Conservation (phyloP, 31 red algal species). For the Endocladia muricata region DNA sequence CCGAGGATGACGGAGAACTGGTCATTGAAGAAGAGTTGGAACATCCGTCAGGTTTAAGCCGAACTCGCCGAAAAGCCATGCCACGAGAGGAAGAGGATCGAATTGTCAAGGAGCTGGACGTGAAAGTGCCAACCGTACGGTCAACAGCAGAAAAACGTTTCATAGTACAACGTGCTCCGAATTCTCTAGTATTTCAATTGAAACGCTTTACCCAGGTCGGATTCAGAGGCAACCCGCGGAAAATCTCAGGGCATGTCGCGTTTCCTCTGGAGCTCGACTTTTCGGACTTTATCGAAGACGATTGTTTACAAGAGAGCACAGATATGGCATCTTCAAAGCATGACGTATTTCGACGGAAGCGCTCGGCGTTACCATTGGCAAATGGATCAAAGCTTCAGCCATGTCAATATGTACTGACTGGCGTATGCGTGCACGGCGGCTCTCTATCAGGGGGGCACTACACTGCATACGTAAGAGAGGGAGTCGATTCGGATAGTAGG, state of each 20-base stretch:
- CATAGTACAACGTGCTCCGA: constrained; percentile 32
- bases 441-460: constrained; percentile 84
- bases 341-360: constrained; percentile 19
- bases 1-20: constrained; percentile 47
- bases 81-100: constrained; percentile 29
- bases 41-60: background rate
- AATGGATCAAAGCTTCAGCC: background rate
- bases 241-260: constrained; percentile 67
- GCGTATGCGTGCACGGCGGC: constrained; percentile 77
- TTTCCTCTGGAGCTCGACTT: constrained; percentile 75
- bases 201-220: constrained; percentile 76
- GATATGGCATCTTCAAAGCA: background rate
- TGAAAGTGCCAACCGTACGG: constrained; percentile 56
- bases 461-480: constrained; percentile 69
- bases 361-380: background rate
- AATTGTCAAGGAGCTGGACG: constrained; percentile 16
- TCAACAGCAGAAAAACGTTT: constrained; percentile 65
- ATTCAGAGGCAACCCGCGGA: constrained; percentile 40
- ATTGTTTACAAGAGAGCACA: background rate
- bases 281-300: constrained; percentile 25
- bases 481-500: constrained; percentile 31
- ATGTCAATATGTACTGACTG: constrained; percentile 51
- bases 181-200: constrained; percentile 68
- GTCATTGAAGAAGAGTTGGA: constrained; percentile 51
- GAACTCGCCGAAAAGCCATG: background rate